phyloP scores from a whole-genome alignment of 208 protist genomes.

The Sergeia podlipaevii region DNA sequence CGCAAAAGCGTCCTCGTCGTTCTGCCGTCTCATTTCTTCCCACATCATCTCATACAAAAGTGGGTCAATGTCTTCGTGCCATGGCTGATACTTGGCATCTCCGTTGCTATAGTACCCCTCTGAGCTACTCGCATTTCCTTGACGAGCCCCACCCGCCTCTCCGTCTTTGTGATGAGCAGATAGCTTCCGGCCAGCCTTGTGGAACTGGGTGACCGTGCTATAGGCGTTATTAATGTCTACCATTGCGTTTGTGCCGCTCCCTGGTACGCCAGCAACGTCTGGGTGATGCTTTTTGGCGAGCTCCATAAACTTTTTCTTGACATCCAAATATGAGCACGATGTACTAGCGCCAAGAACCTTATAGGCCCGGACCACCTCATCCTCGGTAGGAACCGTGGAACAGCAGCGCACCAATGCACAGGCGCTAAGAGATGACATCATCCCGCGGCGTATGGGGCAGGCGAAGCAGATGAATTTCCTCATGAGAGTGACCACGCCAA shows the following conservation, averaged over 20 bases:
- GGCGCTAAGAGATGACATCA: not conserved
- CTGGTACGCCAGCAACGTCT: slow-evolving; percentile 47
- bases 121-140: too few species aligned
- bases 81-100: slow-evolving; percentile 59
- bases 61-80: slow-evolving; percentile 82
- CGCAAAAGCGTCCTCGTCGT: slow-evolving; percentile 36
- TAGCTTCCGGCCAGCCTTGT: slow-evolving; percentile 49
- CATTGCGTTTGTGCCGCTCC: slow-evolving; percentile 46
- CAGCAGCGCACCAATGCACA: slow-evolving; percentile 9
- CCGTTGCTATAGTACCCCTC: slow-evolving; percentile 45
- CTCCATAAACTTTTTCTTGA: slow-evolving; percentile 80
- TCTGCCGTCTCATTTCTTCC: slow-evolving; percentile 85
- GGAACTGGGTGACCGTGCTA: slow-evolving; percentile 64
- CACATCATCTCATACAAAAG: slow-evolving; percentile 90
- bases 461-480: not conserved
- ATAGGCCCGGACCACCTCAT: slow-evolving; percentile 74
- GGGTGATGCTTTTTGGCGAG: slow-evolving; percentile 90
- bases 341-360: slow-evolving; percentile 55
- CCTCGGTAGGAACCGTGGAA: slow-evolving; percentile 51
- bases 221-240: slow-evolving; percentile 86
- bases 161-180: not conserved
- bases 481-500: not conserved
- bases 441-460: not conserved
- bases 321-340: slow-evolving; percentile 42
- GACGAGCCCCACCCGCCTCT: slow-evolving; percentile 2